A percentile compares a stretch with the other conserved stretches of the same genome.
phyloP scores from a whole-genome alignment of 148 eudicot genomes.

The Gaultheria prostrata region DNA sequence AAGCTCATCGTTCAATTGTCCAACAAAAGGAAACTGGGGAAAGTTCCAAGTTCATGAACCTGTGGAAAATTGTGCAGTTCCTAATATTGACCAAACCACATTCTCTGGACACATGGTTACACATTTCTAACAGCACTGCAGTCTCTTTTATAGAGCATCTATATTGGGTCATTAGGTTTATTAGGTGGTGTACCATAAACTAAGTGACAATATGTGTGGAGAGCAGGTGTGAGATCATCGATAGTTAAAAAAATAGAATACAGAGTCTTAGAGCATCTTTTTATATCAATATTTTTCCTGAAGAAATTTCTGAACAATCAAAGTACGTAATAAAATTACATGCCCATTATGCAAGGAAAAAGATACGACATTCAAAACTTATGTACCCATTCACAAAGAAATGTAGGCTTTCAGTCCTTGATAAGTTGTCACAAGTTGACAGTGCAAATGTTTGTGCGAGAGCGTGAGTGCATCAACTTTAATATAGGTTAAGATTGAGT shows the following conservation, averaged over 20 bases:
- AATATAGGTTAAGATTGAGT: background rate
- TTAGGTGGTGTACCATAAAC: no score
- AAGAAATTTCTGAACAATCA: background rate
- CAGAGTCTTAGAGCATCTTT: no score
- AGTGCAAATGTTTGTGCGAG: background rate
- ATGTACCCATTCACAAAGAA: background rate
- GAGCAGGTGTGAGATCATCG: no score
- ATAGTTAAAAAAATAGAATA: no score
- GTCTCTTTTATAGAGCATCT: background rate
- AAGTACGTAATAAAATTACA: background rate
- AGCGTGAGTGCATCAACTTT: background rate
- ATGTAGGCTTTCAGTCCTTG: background rate
- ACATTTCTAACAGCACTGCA: background rate
- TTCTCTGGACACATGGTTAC: background rate
- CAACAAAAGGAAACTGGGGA: background rate
- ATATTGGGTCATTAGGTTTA: background rate
- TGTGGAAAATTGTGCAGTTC: background rate
- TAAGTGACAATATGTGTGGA: no score
- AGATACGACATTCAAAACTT: background rate
- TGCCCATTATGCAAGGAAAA: background rate
- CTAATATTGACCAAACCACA: background rate
- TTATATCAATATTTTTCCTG: background rate
- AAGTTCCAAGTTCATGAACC: background rate
- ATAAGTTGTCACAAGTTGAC: background rate
- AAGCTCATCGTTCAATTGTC: slow-evolving; percentile 12